Evolutionary conservation across 345 rosid species (phyloP), one percentile per base, ranked within the genome.

Genomic region (Brassica nigra): DNA sequence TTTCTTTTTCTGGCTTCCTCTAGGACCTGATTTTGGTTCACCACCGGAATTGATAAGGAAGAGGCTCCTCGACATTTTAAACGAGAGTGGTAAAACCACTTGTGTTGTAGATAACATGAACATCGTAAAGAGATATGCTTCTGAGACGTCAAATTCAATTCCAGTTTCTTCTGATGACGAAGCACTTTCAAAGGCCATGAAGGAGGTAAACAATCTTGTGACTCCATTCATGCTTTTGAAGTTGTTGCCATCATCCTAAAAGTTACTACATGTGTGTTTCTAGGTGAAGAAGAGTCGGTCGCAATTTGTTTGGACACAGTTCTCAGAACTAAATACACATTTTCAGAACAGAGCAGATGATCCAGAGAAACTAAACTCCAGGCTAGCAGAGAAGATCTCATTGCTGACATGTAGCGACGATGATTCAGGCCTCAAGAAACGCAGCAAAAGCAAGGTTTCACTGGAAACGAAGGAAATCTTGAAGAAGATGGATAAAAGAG

Each of bases 11-110:
- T 71, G 67, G 57, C 66, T 68, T 78, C 49, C 61, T 28, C 69
- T 75, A 95, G 99, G 99, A 83, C 99, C 99, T 59, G 95, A 91
- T 77, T 95, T 87, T 79, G 99, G 98, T 71, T 70, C 91, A 47
- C 91, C 97, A 42, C 91, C 89, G 74, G 86, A 92, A 37, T 68
- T 87, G 84, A 76, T 79, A 71, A 86, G 93, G 62, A 88, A 81
- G 73, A 90, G 86, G 76, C 91, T 93, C 66, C 97, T 93, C 57
- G 72, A 86, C 4, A 78, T 93, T 68, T 84, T 95, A 81, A 82
- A 82, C 39, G 97, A 93, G 71, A 82, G 83, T 74, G 90, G 97
- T 10, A 95, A 88, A 86, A 78, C 83, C n/a, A 87, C 96, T 64
- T 91, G 95, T 62, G 73, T 95, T 65, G 78, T 95, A 44, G 99